Conservation (phyloP, 2,329 filamentous ascomycete genomes). For the Trichoderma polysporum region DNA sequence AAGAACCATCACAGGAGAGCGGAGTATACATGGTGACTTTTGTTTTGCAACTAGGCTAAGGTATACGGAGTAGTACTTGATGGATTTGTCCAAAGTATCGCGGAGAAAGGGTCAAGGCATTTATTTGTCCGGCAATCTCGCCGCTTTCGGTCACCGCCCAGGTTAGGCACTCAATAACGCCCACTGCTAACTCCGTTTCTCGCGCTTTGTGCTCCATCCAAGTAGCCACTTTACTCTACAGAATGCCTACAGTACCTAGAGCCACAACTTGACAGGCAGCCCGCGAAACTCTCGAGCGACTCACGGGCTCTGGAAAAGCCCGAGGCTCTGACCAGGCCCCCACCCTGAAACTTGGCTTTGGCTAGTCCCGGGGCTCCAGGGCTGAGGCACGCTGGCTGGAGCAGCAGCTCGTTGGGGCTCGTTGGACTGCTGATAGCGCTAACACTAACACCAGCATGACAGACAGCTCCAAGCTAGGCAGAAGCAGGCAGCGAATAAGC, state of each 20-base stretch:
- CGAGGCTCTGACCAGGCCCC: slow-evolving; percentile 12
- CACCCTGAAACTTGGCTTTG: neutral
- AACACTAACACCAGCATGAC: slow-evolving; percentile 3
- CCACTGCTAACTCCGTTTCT: neutral
- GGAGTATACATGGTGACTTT: neutral
- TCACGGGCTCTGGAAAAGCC: slow-evolving; percentile 17
- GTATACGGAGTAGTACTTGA: too few relatives aligned
- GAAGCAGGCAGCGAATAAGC: slow-evolving; percentile 16
- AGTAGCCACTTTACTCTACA: neutral
- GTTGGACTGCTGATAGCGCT: neutral
- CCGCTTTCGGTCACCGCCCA: slow-evolving; percentile 1
- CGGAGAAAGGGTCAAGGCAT: too few relatives aligned
- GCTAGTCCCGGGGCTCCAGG: slow-evolving; percentile 7
- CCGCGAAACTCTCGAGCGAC: neutral
- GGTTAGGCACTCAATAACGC: neutral
- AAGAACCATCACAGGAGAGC: neutral
- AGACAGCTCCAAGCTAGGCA: slow-evolving; percentile 12
- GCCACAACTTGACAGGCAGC: neutral
- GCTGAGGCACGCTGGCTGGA: neutral
- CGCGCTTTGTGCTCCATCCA: neutral
- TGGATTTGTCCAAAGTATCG: too few relatives aligned
- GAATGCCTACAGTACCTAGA: neutral
- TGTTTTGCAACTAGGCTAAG: too few relatives aligned
- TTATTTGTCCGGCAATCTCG: neutral
- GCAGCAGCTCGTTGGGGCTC: too few relatives aligned